These are phyloP conservation scores for Myriosclerotinia scirpicola DNA, from an alignment of 2,329 filamentous ascomycete species.

Conservation along the genomic window DNA sequence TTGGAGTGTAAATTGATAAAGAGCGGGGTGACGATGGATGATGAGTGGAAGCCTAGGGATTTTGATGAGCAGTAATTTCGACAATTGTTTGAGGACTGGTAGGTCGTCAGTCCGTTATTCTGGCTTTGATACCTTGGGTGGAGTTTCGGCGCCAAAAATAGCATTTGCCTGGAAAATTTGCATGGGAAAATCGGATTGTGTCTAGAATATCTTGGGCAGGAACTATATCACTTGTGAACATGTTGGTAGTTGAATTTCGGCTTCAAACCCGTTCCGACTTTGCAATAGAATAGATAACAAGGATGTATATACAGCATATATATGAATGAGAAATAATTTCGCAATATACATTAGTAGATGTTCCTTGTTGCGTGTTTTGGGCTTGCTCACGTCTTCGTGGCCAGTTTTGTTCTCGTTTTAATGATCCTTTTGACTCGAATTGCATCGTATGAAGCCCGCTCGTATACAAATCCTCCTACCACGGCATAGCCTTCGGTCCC, in stretches of 20 bases:
- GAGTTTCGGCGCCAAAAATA: background rate
- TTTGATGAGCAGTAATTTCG: background rate
- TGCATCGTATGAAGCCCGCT: background rate
- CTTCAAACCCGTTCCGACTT: background rate
- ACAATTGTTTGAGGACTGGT: background rate
- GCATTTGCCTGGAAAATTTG: background rate
- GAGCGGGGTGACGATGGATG: constrained; percentile 43
- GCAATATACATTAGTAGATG: background rate
- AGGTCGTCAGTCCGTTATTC: background rate
- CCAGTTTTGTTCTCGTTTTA: background rate
- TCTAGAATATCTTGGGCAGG: background rate
- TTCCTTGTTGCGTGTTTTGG: background rate
- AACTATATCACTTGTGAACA: background rate
- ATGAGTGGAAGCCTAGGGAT: constrained; percentile 46
- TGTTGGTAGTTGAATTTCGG: background rate
- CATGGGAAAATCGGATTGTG: background rate
- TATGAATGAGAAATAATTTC: background rate
- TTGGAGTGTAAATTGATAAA: constrained; percentile 45
- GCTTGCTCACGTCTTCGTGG: background rate
- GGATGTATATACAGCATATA: background rate
- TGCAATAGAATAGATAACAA: background rate
- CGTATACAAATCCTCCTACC: constrained; percentile 28
- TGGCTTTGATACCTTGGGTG: background rate
- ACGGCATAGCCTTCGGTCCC: constrained; percentile 37
- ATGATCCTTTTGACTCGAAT: background rate